phyloP scores from a whole-genome alignment of 805 yeast species.

The Candida patagonica region DNA sequence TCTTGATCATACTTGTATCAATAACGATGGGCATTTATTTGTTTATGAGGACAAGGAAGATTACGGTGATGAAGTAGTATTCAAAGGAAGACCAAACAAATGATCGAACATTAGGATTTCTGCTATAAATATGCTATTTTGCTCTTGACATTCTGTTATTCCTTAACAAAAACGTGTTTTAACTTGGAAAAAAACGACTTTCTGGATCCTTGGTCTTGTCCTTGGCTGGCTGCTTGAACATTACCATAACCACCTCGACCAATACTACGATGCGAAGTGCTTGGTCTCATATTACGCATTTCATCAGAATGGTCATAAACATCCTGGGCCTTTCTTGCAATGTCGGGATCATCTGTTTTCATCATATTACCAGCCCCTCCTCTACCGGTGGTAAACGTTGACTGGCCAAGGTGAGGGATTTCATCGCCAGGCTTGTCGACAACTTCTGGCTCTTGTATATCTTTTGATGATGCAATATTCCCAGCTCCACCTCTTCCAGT shows the following conservation, averaged over 20 bases:
- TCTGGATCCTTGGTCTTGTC: neutral
- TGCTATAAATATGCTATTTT: too few species aligned
- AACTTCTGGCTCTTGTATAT: slow-evolving; percentile 39
- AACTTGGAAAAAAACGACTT: too few species aligned
- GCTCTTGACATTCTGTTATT: too few species aligned
- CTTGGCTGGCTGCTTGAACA: slow-evolving; percentile 30
- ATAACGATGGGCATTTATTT: slow-evolving; percentile 2
- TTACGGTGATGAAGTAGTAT: slow-evolving; percentile 9
- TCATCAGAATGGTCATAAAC: slow-evolving; percentile 42
- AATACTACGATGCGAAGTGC: slow-evolving; percentile 30
- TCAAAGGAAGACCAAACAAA: neutral
- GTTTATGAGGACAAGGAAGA: neutral
- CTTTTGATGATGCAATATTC: slow-evolving; percentile 36
- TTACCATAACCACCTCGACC: slow-evolving; percentile 66
- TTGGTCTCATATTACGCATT: slow-evolving; percentile 37
- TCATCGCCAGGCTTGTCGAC: slow-evolving; percentile 47
- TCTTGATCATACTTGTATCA: slow-evolving; percentile 4
- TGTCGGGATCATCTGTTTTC: slow-evolving; percentile 44
- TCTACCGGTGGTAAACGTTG: slow-evolving; percentile 60
- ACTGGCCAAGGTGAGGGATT: slow-evolving; percentile 46
- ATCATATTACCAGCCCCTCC: slow-evolving; percentile 77
- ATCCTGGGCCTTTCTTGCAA: slow-evolving; percentile 57
- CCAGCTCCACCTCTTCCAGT: slow-evolving; percentile 81
- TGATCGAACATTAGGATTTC: too few species aligned
- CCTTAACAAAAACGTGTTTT: too few species aligned